Percentiles rank a stretch among this genome's conserved stretches.
Evolutionary conservation across 1,284 basidiomycete genomes (phyloP).

Genomic region (Apiotrichum domesticum): DNA sequence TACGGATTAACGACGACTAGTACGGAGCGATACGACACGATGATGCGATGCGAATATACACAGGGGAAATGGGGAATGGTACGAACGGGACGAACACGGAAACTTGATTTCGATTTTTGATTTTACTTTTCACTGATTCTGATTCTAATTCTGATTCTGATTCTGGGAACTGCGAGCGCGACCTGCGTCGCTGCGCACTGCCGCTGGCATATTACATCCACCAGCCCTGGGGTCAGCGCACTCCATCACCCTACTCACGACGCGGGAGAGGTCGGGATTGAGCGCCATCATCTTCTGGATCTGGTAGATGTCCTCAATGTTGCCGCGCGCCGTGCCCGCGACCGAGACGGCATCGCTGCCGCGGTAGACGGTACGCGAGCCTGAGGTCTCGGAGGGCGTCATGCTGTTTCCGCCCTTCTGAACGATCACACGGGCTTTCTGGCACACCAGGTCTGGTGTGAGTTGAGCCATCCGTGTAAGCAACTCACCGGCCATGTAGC

Average conservation of each 20-base stretch:
- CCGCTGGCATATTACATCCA: background rate
- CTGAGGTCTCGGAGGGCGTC: constrained; percentile 30
- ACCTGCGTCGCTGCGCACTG: too few relatives aligned
- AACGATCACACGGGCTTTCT: constrained; percentile 39
- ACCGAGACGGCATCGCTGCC: background rate
- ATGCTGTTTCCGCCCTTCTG: constrained; percentile 18
- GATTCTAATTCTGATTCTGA: too few relatives aligned
- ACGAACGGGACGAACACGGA: too few relatives aligned
- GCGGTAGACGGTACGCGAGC: constrained; percentile 10
- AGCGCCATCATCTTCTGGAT: constrained; percentile 32
- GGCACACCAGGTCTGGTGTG: constrained; percentile 37
- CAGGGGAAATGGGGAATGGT: too few relatives aligned
- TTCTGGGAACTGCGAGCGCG: too few relatives aligned
- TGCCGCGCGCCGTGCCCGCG: background rate
- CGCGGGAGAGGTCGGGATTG: constrained; percentile 33
- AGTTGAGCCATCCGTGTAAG: background rate
- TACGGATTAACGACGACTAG: too few relatives aligned
- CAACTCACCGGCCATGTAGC: constrained; percentile 48
- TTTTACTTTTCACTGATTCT: too few relatives aligned
- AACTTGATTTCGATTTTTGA: too few relatives aligned
- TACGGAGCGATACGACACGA: too few relatives aligned
- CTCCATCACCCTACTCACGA: constrained; percentile 19
- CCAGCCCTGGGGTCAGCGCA: background rate
- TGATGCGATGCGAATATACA: too few relatives aligned
- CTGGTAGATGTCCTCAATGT: constrained; percentile 25